Conservation (phyloP, 1,139 yeast species). For the Nakaseomyces bracarensis region DNA sequence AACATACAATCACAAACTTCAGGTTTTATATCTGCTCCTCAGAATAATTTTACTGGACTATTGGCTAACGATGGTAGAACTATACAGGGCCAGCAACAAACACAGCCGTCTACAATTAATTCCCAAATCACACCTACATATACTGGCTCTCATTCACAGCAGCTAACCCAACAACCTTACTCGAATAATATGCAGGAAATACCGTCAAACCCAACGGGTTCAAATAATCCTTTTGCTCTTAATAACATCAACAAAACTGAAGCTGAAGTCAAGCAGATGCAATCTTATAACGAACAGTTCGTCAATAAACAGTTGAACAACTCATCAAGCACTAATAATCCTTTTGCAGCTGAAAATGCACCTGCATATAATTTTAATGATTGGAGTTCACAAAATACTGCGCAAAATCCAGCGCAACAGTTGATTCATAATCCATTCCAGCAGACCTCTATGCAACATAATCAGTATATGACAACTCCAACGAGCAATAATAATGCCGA, state of each 20-base stretch:
- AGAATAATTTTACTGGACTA: neutral
- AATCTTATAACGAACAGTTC: conserved; percentile 18
- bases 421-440: conserved; percentile 36
- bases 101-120: conserved; percentile 18
- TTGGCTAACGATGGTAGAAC: neutral
- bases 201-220: conserved; percentile 14
- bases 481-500: conserved; percentile 2
- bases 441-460: conserved; percentile 38
- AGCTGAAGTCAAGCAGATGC: conserved; percentile 8
- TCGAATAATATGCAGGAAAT: neutral
- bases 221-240: conserved; percentile 25
- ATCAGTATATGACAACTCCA: conserved; percentile 45
- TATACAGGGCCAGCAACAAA: neutral
- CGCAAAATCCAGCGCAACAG: conserved; percentile 11
- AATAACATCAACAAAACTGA: conserved; percentile 13
- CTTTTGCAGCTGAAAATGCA: conserved; percentile 11
- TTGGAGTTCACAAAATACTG: conserved; percentile 5
- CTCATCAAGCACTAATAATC: conserved; percentile 11
- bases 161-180: conserved; percentile 2
- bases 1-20: neutral
- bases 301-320: conserved; percentile 15
- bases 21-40: neutral
- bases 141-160: conserved; percentile 12
- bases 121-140: conserved; percentile 10
- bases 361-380: conserved; percentile 1